phyloP scores from a whole-genome alignment of 2,329 filamentous ascomycete species.

The Sclerotinia glacialis region DNA sequence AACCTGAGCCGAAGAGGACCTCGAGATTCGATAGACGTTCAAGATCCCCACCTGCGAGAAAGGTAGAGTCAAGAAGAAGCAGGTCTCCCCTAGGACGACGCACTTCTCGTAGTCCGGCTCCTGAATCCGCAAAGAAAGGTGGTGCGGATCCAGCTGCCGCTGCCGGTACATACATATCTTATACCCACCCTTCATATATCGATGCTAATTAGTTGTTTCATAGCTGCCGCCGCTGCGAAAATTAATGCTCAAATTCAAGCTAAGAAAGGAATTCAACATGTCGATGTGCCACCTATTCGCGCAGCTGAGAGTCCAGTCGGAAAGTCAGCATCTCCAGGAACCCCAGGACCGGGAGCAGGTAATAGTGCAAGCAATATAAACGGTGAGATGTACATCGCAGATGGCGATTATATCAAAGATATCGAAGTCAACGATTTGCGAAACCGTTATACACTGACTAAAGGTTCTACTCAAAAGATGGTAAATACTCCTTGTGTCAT shows the following conservation, averaged over 20 bases:
- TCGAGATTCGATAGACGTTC: slow-evolving; percentile 92
- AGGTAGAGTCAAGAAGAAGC: slow-evolving; percentile 68
- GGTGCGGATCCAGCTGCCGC: slow-evolving; percentile 70
- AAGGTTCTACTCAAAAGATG: slow-evolving; percentile 97
- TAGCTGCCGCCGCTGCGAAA: slow-evolving; percentile 82
- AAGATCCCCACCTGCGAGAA: slow-evolving; percentile 68
- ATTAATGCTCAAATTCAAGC: slow-evolving; percentile 82
- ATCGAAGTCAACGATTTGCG: slow-evolving; percentile 98
- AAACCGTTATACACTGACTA: slow-evolving; percentile 95
- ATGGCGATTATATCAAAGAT: slow-evolving; percentile 97
- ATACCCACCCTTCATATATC: neutral
- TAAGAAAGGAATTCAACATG: slow-evolving; percentile 86
- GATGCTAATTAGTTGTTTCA: slow-evolving; percentile 19
- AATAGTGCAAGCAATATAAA: slow-evolving; percentile 59
- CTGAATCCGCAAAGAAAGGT: slow-evolving; percentile 43
- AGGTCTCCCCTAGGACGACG: slow-evolving; percentile 68
- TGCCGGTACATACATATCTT: slow-evolving; percentile 55
- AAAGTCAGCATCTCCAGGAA: slow-evolving; percentile 35
- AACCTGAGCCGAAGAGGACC: slow-evolving; percentile 70
- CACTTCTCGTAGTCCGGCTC: slow-evolving; percentile 38
- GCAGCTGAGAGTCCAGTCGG: slow-evolving; percentile 40
- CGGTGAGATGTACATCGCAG: slow-evolving; percentile 87
- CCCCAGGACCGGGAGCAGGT: slow-evolving; percentile 32
- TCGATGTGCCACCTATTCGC: slow-evolving; percentile 79
- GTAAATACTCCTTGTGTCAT: slow-evolving; percentile 79